phyloP scores from a whole-genome alignment of 2,329 filamentous ascomycete genomes.

The Coleophoma eucalyptorum region DNA sequence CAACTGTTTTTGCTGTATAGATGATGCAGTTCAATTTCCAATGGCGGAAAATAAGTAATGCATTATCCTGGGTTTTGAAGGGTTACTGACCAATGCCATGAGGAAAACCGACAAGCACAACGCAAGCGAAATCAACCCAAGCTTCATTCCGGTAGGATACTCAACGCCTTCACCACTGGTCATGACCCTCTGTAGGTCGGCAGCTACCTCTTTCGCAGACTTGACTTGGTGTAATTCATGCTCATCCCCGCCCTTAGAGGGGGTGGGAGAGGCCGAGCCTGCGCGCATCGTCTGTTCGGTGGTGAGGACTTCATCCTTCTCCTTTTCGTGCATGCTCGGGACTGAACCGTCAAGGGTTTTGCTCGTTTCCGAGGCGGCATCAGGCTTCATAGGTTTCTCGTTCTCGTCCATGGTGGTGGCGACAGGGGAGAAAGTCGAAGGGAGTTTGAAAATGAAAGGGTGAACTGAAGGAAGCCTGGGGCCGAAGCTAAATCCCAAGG shows the following conservation, averaged over 20 bases:
- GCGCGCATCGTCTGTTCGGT: slow-evolving; percentile 5
- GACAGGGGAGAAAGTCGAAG: neutral
- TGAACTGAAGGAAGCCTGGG: no score
- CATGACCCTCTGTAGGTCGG: slow-evolving; percentile 18
- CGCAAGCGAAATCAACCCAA: slow-evolving; percentile 21
- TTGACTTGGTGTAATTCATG: neutral
- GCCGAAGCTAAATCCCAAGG: no score
- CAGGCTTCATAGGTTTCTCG: slow-evolving; percentile 7
- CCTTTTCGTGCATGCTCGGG: slow-evolving; percentile 14
- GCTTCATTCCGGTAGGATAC: slow-evolving; percentile 24
- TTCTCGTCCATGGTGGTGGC: slow-evolving; percentile 4
- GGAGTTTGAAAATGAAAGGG: neutral
- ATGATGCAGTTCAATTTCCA: no score
- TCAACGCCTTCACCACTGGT: slow-evolving; percentile 23
- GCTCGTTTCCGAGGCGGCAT: slow-evolving; percentile 12
- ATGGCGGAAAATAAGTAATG: no score
- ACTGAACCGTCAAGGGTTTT: slow-evolving; percentile 13
- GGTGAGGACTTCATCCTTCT: neutral
- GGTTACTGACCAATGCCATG: slow-evolving; percentile 10
- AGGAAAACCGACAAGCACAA: slow-evolving; percentile 25
- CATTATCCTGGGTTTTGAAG: no score
- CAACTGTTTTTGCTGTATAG: no score
- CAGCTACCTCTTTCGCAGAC: slow-evolving; percentile 8
- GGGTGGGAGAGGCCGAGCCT: slow-evolving; percentile 8
- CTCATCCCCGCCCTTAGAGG: neutral